Base-by-base conservation (phyloP, 495 filamentous ascomycete genomes). In the Penicillium argentinense region DNA sequence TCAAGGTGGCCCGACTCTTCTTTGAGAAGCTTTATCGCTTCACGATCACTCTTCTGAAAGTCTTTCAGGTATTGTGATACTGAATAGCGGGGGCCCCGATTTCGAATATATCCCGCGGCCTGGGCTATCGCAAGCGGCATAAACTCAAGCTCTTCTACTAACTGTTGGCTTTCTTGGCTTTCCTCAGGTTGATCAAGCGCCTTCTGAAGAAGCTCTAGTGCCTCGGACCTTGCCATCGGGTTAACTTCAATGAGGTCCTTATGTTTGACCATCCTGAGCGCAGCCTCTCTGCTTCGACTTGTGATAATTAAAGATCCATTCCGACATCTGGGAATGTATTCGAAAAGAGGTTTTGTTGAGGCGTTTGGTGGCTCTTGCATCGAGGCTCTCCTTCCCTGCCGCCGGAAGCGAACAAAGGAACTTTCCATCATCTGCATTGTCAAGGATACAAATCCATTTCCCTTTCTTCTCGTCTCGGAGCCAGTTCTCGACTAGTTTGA, bases 401-500 rank as follows among this genome's bases (percentile, higher is more conserved):
- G 12, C 25, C 26, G 7, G 24, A 19, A 19, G 2, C 25, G 17
- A 27, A 42, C 29, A 48, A 18, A 71, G 72, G 3, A 71, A 49
- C 19, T 26, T 0, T 26, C 38, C 33, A 18, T 55, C 46, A 23
- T 55, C 52, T 9, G 41, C 5, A 44, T 56, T 48, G 32, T 48
- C 33, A 11, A 49, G 23, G 18, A 55, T 37, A 9, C 49, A 7
- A 18, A 54, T 12, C 47, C 47, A 45, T 14, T 44, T 38, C 12
- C 32, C 40, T 32, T 58, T 58, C 46, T 51, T 55, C 12, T 61
- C 51, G 39, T 69, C 67, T 5, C 54, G 33, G n/a, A 76, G 57
- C 69, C 60, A 77, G 49, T 63, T 47, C 22, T 62, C 36, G 8
- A 76, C 62, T 5, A 71, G 63, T 45, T 62, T 9, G 29, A 74